Percentiles rank a stretch among this genome's conserved stretches.
phyloP scores from a whole-genome alignment of 257 asterid species.

The Rhazya stricta region DNA sequence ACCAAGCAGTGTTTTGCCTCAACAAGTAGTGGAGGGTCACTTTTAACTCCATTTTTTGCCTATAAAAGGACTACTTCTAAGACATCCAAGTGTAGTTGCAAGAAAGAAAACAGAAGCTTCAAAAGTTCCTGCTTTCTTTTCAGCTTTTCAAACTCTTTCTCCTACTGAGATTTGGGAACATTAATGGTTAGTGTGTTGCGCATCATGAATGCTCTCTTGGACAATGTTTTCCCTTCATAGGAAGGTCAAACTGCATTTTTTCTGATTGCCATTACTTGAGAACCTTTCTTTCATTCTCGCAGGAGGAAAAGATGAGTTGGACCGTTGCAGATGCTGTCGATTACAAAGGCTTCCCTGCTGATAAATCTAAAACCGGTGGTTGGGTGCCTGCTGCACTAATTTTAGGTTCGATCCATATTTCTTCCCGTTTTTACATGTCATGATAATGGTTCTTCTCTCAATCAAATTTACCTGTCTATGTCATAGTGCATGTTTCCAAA shows the following conservation, averaged over 20 bases:
- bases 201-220: neutral
- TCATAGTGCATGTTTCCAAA: neutral
- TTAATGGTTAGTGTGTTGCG: constrained; percentile 33
- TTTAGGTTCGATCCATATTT: constrained; percentile 44
- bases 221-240: too few species aligned
- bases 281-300: constrained; percentile 15
- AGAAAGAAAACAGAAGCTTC: neutral
- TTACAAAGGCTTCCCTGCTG: constrained; percentile 76
- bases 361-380: constrained; percentile 73
- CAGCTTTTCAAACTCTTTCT: neutral
- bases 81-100: constrained; percentile 23
- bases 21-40: constrained; percentile 38
- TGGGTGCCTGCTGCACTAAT: constrained; percentile 93
- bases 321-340: constrained; percentile 71
- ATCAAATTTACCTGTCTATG: too few species aligned
- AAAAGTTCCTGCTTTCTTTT: neutral
- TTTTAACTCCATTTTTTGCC: constrained; percentile 27
- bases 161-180: neutral
- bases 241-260: neutral
- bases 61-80: constrained; percentile 41
- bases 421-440: too few species aligned
- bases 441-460: too few species aligned
- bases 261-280: neutral
- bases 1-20: constrained; percentile 33
- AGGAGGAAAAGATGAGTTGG: constrained; percentile 50